phyloP scores from a whole-genome alignment of 78 protist genomes.

The Dictyostelium brefeldianum region DNA sequence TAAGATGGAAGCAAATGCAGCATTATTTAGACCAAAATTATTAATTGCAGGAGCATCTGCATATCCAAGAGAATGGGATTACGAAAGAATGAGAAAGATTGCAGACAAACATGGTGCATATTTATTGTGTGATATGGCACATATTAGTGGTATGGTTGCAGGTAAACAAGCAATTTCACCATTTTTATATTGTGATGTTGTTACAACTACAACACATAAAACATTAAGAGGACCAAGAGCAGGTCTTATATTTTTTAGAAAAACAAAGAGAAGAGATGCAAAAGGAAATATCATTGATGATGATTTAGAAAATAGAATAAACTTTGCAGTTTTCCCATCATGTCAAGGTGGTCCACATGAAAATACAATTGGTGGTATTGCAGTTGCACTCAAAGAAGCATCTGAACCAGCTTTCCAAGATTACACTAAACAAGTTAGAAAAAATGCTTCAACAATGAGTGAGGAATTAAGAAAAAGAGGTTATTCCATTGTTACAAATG shows the following conservation, averaged over 20 bases:
- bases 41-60: conserved; percentile 98
- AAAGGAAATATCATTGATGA: conserved; percentile 73
- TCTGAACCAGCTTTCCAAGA: conserved; percentile 91
- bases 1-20: conserved; percentile 91
- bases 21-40: conserved; percentile 97
- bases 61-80: conserved; percentile 98
- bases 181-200: conserved; percentile 97
- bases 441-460: conserved; percentile 93
- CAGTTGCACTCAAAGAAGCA: conserved; percentile 95
- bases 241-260: conserved; percentile 99
- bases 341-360: conserved; percentile 99
- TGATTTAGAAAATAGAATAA: conserved; percentile 87
- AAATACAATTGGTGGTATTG: conserved; percentile 97
- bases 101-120: conserved; percentile 96
- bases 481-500: conserved; percentile 94
- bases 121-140: conserved; percentile 99
- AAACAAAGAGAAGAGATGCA: conserved; percentile 74
- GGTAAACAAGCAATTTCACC: conserved; percentile 89
- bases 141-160: conserved; percentile 98
- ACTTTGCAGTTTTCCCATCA: conserved; percentile 97
- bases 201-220: conserved; percentile 99
- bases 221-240: conserved; percentile 99
- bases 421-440: conserved; percentile 90
- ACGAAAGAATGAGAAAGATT: conserved; percentile 92
- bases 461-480: conserved; percentile 89